A percentile compares a stretch with the other conserved stretches of the same genome.
These are phyloP conservation scores for Cadophora luteo-olivacea DNA, from an alignment of 2,329 filamentous ascomycete genomes.

Conservation along the genomic window DNA sequence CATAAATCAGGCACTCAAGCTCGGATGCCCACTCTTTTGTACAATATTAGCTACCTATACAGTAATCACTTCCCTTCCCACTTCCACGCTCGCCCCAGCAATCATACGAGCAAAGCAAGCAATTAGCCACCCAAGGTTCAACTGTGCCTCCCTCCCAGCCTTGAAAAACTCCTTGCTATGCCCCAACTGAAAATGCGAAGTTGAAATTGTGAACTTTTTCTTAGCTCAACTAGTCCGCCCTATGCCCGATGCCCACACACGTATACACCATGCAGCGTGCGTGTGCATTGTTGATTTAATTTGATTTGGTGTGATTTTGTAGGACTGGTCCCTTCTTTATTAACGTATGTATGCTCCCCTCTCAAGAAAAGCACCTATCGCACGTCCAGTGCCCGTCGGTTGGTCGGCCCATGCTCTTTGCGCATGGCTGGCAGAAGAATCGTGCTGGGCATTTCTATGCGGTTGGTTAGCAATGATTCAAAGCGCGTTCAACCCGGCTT, in stretches of 20 bases:
- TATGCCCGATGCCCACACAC: background rate
- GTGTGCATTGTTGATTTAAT: background rate
- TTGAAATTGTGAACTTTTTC: background rate
- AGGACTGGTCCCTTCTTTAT: background rate
- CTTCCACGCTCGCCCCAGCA: no score
- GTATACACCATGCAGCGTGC: background rate
- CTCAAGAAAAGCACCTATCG: conserved; percentile 29
- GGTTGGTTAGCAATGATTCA: background rate
- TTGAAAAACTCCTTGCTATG: conserved; percentile 4
- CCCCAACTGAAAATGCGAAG: background rate
- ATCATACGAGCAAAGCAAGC: background rate
- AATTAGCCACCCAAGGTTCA: background rate
- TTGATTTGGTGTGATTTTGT: background rate
- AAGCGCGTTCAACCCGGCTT: background rate
- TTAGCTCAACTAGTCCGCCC: background rate
- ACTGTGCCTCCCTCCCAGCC: background rate
- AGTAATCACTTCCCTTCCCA: background rate
- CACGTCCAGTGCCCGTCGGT: conserved; percentile 21
- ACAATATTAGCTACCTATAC: conserved; percentile 10
- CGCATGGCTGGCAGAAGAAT: conserved; percentile 25
- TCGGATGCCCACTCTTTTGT: background rate
- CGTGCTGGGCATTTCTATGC: conserved; percentile 30
- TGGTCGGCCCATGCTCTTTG: conserved; percentile 13
- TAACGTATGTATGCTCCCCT: background rate
- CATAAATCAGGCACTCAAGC: background rate